A percentile compares a stretch with the other conserved stretches of the same genome.
phyloP scores from a whole-genome alignment of 2,329 filamentous ascomycete species.

The Penicillium sp. region DNA sequence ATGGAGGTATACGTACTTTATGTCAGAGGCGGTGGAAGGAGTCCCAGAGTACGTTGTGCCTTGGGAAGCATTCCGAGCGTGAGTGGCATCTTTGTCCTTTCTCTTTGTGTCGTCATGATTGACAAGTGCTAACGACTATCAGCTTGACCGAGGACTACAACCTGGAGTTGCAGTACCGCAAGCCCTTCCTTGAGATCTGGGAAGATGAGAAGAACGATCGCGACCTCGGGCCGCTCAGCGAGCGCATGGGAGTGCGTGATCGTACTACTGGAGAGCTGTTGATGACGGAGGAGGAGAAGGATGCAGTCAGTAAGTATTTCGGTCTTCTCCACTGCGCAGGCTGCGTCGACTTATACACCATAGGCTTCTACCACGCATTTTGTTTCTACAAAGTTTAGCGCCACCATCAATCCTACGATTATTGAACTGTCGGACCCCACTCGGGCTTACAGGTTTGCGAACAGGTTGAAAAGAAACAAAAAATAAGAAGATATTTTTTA shows the following conservation, averaged over 20 bases:
- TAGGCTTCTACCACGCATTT: slow-evolving; percentile 81
- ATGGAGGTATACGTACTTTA: slow-evolving; percentile 96
- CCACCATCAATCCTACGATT: neutral
- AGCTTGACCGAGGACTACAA: slow-evolving; percentile 90
- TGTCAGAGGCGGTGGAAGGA: slow-evolving; percentile 92
- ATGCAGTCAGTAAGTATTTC: slow-evolving; percentile 61
- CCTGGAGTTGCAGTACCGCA: slow-evolving; percentile 88
- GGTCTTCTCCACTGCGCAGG: neutral
- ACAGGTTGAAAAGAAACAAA: neutral
- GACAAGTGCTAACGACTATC: slow-evolving; percentile 7
- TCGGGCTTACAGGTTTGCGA: neutral
- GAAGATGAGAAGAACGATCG: slow-evolving; percentile 80
- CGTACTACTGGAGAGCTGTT: slow-evolving; percentile 59
- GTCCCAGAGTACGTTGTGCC: slow-evolving; percentile 97
- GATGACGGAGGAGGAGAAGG: slow-evolving; percentile 81
- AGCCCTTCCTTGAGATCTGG: slow-evolving; percentile 87
- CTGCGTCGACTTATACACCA: slow-evolving; percentile 10
- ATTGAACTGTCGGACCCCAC: neutral
- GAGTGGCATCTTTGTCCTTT: slow-evolving; percentile 13
- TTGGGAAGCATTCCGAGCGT: slow-evolving; percentile 92
- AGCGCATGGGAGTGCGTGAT: slow-evolving; percentile 89
- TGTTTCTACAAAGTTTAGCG: slow-evolving; percentile 88
- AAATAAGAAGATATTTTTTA: too few species aligned
- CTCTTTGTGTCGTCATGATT: neutral
- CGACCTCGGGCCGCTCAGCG: slow-evolving; percentile 74